These are phyloP conservation scores for Phanerochaete sordida DNA, from an alignment of 768 basidiomycete species.

Conservation along the genomic window DNA sequence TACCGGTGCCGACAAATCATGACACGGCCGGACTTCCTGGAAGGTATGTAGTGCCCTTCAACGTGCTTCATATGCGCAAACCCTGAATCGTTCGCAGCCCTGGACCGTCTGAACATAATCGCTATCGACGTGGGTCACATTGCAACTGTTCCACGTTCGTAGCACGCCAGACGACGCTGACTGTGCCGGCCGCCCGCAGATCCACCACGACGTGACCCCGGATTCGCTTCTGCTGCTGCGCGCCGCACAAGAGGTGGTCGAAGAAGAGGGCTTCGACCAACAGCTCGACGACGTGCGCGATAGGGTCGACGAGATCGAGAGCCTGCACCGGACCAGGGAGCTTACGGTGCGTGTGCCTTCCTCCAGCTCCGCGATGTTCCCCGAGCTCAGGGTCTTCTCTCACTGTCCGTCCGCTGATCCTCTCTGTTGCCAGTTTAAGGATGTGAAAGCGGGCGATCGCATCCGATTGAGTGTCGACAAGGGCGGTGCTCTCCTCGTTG, in stretches of 20 bases:
- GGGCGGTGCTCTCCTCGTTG: conserved; percentile 36
- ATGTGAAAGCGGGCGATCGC: conserved; percentile 32
- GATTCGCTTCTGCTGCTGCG: conserved; percentile 77
- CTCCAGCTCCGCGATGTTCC: background rate
- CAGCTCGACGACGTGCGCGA: conserved; percentile 66
- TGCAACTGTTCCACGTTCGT: conserved; percentile 4
- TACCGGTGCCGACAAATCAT: conserved; percentile 76
- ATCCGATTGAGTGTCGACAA: conserved; percentile 58
- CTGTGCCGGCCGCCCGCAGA: conserved; percentile 34
- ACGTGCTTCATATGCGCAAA: background rate
- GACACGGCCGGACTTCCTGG: conserved; percentile 82
- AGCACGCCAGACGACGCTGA: conserved; percentile 3
- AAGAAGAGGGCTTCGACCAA: conserved; percentile 79
- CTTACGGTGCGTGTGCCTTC: conserved; percentile 50
- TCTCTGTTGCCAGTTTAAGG: conserved; percentile 35
- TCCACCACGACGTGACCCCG: conserved; percentile 71
- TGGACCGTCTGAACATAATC: conserved; percentile 71
- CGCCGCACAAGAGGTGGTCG: conserved; percentile 66
- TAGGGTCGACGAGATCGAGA: conserved; percentile 85
- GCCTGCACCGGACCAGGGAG: conserved; percentile 74
- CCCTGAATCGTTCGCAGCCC: conserved; percentile 32
- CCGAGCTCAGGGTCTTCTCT: background rate
- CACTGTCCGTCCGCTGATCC: background rate
- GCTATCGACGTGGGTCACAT: conserved; percentile 62
- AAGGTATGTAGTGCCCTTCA: conserved; percentile 41